Base-by-base conservation (phyloP, 2,329 filamentous ascomycete species). In the Sporothrix brunneoviolacea region DNA sequence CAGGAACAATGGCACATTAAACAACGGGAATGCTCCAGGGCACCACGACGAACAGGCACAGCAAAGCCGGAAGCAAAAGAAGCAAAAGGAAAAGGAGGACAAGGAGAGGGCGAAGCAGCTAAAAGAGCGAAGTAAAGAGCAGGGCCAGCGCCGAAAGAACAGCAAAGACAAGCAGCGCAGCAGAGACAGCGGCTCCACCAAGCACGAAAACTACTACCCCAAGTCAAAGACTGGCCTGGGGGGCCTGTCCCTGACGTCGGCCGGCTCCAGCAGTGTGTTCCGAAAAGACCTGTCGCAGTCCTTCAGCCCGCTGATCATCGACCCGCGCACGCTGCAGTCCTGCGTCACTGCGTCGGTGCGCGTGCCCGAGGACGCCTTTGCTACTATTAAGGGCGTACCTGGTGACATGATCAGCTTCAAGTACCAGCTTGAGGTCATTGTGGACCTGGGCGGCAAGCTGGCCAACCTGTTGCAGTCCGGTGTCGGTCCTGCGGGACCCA, bases 381-480 rank as follows among this genome's bases (percentile, higher is more conserved):
- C 93, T 0, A 95, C 91, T 2, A 97, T 97, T 55, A 83, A 82
- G 24, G 84, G 84, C 49, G 89, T 96, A 0, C 93, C 93, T 0
- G 90, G 91, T 4, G 84, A 88, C 30, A 93, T 97, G 83, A 93
- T 98, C 57, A 90, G 84, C 59, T 97, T 98, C 71, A 88, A 85
- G 58, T 97, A 98, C 62, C 88, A 91, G 58, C 78, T 96, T 18
- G 93, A 98, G 66, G 88, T 96, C 3, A 84, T 97, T 24, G 81
- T 96, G 19, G 93, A 98, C 63, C 75, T 97, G 0, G 91, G 93
- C 41, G 91, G 91, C 33, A 93, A 89, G 63, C 70, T 96, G 36
- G 80, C 84, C 2, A 81, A 80, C n/a, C 82, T 89, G 55, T 67
- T 81, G 45, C 84, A 89, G 60, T 77, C 82, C 37, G 78, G 52